These are phyloP conservation scores for Globisporangium iwayamae DNA, from an alignment of 352 stramenopile species.

Conservation along the genomic window DNA sequence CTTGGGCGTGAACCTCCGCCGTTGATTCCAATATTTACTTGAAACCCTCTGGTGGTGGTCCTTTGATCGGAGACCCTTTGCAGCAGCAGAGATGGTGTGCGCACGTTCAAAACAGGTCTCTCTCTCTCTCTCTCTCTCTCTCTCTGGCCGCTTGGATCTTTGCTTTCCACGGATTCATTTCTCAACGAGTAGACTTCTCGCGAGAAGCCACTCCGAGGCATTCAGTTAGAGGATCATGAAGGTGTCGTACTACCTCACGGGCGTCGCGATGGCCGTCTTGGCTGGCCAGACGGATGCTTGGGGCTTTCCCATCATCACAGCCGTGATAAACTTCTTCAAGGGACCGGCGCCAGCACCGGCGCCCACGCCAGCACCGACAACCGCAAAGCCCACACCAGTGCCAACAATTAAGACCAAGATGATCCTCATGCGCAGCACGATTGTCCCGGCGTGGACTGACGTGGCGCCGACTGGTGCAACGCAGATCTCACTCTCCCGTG, in stretches of 20 bases:
- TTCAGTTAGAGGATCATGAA: constrained; percentile 4
- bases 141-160: no score
- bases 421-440: constrained; percentile 2
- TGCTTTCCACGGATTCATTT: neutral
- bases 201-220: neutral
- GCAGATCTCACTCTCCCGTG: constrained; percentile 7
- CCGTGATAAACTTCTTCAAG: constrained; percentile 1
- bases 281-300: constrained; percentile 1
- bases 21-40: neutral
- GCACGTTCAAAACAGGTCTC: neutral
- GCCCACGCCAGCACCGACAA: neutral
- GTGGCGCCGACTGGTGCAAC: constrained; percentile 3
- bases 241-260: constrained; percentile 8
- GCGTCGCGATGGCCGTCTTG: neutral
- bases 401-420: constrained; percentile 7
- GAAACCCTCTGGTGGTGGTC: neutral
- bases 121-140: neutral
- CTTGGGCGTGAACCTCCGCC: neutral
- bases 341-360: neutral
- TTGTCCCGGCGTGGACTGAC: constrained; percentile 9
- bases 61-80: neutral
- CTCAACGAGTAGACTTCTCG: neutral
- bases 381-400: neutral
- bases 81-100: neutral
- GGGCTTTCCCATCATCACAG: neutral